Base-by-base conservation (phyloP, 306 rosid species). In the Acmispon strigosus region DNA sequence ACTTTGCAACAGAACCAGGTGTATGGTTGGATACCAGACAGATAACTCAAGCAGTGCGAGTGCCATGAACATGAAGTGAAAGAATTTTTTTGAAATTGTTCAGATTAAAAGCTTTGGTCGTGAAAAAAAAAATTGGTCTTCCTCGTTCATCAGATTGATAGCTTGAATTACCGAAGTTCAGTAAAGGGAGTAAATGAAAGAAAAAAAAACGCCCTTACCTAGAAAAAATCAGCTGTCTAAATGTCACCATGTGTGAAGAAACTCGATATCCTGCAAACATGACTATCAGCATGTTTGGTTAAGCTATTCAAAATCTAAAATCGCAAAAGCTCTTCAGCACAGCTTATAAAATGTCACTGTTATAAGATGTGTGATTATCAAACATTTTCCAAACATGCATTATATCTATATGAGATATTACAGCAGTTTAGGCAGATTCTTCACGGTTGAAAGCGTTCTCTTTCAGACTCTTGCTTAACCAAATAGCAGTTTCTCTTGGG, bases 401-500 rank as follows among this genome's bases (percentile, higher is more conserved):
- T 32, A 32, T 5, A 32, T 6, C 34, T 27, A 59, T 67, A 61
- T 29, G 73, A 61, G 79, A 72, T 20, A 20, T 37, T 72, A 65
- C 58, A 37, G 76, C 60, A 16, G 73, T 74, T 83, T 63, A 80
- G 8, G 56, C 29, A 18, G 51, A 16, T 59, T 70, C 82, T 60
- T 82, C 93, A 73, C 75, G 83, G 79, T 85, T 87, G 70, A 12
- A 50, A 37, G 88, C 78, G 69, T 83, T 92, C 61, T 83, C 87
- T 80, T 92, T 92, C 74, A 92, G 81, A 84, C 96, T 92, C 80
- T 92, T 92, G 56, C 92, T 80, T 80, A 92, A 83, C 98, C 98
- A 92, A 72, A 92, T 92, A 9, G 98, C 98, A 74, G 98, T 92
- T 87, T 92, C 98, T 61, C 98, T 86, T 0, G 98, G 94, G 71